Percentiles rank a stretch among this genome's conserved stretches.
phyloP scores from a whole-genome alignment of 208 protist genomes.

The Leishmania gerbilli region DNA sequence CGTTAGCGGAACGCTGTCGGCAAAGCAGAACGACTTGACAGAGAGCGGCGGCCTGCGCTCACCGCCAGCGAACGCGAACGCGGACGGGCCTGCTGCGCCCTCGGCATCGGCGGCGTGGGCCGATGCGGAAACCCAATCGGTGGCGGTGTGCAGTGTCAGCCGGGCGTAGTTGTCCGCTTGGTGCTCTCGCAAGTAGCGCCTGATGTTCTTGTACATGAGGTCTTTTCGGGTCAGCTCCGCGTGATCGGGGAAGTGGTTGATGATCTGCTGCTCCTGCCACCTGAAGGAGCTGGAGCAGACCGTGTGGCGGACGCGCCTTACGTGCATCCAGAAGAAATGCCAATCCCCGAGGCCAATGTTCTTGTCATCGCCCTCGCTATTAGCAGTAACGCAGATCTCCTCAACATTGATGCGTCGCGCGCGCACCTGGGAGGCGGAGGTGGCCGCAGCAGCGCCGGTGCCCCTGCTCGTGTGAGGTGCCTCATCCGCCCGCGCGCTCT shows the following conservation, averaged over 20 bases:
- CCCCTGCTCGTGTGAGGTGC: not conserved
- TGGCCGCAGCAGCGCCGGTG: not conserved
- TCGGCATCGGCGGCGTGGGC: slow-evolving; percentile 15
- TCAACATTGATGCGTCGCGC: slow-evolving; percentile 33
- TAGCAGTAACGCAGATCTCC: slow-evolving; percentile 42
- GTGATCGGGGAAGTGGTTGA: slow-evolving; percentile 99
- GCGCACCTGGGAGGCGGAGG: not conserved
- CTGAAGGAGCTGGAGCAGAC: slow-evolving; percentile 73
- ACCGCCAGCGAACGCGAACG: not conserved
- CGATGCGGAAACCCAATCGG: slow-evolving; percentile 48
- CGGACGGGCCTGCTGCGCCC: not conserved
- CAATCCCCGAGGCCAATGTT: slow-evolving; percentile 73
- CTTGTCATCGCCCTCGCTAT: slow-evolving; percentile 40
- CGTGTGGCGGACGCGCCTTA: slow-evolving; percentile 66
- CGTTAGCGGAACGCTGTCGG: slow-evolving; percentile 92
- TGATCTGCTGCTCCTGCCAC: slow-evolving; percentile 85
- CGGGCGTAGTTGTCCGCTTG: slow-evolving; percentile 32
- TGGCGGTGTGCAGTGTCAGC: slow-evolving; percentile 43
- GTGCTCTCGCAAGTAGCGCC: slow-evolving; percentile 78
- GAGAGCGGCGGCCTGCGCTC: not conserved
- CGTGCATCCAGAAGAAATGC: slow-evolving; percentile 92
- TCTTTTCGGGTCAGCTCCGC: slow-evolving; percentile 97
- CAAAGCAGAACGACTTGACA: slow-evolving; percentile 48
- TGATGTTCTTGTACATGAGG: slow-evolving; percentile 97
- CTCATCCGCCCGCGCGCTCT: not conserved